These are phyloP conservation scores for Malus asiatica DNA, from an alignment of 306 rosid genomes.

Conservation along the genomic window DNA sequence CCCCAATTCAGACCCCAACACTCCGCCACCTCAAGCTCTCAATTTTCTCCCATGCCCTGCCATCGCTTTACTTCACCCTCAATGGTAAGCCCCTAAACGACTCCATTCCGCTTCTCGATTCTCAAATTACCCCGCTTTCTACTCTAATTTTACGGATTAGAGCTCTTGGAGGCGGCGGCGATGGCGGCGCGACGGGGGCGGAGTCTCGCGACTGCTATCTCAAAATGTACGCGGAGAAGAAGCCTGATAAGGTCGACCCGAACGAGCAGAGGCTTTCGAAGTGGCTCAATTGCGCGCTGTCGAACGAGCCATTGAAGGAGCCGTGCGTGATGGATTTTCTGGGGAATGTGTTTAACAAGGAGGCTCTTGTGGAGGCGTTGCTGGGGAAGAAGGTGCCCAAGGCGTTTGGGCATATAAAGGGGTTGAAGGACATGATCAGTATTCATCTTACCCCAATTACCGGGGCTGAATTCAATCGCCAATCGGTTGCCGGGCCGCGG, in stretches of 20 bases:
- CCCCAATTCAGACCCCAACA: constrained; percentile 28
- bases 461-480: constrained; percentile 16
- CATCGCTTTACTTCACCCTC: constrained; percentile 59
- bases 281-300: constrained; percentile 73
- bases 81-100: constrained; percentile 59
- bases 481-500: constrained; percentile 9
- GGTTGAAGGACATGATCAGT: constrained; percentile 78
- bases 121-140: constrained; percentile 44
- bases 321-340: constrained; percentile 85
- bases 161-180: constrained; percentile 76
- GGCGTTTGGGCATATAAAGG: constrained; percentile 76
- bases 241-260: constrained; percentile 87
- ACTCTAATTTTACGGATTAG: constrained; percentile 55
- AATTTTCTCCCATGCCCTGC: constrained; percentile 23
- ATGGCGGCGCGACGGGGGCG: constrained; percentile 92
- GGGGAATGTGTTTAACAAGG: constrained; percentile 83
- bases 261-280: constrained; percentile 83
- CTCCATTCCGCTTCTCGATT: constrained; percentile 20
- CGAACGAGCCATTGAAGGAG: constrained; percentile 74
- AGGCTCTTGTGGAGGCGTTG: constrained; percentile 66
- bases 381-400: constrained; percentile 83
- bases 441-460: constrained; percentile 41
- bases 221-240: constrained; percentile 82
- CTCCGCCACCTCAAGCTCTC: constrained; percentile 48
- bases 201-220: constrained; percentile 97